Percentiles rank a stretch among this genome's conserved stretches.
Conservation (phyloP, 2,329 filamentous ascomycete genomes). For the Ambrosiella cleistominuta region DNA sequence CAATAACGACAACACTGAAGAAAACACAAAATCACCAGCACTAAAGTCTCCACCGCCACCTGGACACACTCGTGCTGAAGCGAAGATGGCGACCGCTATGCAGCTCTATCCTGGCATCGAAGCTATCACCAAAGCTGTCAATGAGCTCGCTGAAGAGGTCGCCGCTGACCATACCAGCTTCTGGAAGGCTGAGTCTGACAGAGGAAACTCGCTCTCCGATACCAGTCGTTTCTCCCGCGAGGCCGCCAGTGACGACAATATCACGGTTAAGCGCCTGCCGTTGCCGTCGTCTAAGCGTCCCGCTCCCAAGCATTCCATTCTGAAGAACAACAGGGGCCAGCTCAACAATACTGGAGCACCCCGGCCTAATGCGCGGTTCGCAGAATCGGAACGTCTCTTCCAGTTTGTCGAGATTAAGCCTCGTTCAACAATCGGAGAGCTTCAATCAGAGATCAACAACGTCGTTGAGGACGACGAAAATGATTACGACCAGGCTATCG, state of each 20-base stretch:
- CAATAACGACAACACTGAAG: not conserved
- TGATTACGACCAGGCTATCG: not conserved
- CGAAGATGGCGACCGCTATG: not conserved
- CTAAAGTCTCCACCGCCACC: not conserved
- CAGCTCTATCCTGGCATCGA: not conserved
- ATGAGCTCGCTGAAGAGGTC: not conserved
- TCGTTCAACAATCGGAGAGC: not conserved
- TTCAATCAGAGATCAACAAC: not conserved
- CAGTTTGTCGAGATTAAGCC: not conserved
- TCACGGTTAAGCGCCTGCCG: not conserved
- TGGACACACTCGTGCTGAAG: not conserved
- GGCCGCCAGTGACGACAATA: constrained; percentile 3
- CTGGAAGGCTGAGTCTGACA: not conserved
- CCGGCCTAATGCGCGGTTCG: constrained; percentile 43
- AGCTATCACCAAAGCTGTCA: not conserved
- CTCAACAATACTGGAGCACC: constrained; percentile 32
- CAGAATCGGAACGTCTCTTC: constrained; percentile 28
- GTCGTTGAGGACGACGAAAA: not conserved
- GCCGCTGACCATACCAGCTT: not conserved
- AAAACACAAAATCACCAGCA: not conserved
- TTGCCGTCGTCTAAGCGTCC: constrained; percentile 28
- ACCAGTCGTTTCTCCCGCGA: not conserved
- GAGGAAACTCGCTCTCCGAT: not conserved
- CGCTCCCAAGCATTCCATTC: constrained; percentile 30
- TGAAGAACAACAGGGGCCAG: constrained; percentile 34